phyloP scores from a whole-genome alignment of 2,329 filamentous ascomycete species.

The Thermomyces lanuginosus region DNA sequence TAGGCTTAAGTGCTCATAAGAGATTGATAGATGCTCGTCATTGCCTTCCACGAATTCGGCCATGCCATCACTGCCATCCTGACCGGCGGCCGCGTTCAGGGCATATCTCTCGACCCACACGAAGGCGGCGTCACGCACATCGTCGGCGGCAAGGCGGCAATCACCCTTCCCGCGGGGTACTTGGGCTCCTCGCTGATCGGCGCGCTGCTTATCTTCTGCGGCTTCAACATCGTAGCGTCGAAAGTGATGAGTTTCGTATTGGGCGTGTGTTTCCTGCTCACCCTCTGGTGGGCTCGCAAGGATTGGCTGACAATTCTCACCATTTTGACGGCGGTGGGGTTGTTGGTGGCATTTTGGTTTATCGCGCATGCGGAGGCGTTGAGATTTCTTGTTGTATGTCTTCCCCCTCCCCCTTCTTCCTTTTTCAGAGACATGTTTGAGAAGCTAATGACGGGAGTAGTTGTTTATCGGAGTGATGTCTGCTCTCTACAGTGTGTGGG shows the following conservation, averaged over 20 bases:
- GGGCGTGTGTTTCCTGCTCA: conserved; percentile 59
- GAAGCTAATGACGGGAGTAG: conserved; percentile 16
- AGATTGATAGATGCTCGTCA: conserved; percentile 52
- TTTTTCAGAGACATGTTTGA: neutral
- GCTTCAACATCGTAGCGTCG: conserved; percentile 65
- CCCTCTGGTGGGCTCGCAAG: conserved; percentile 62
- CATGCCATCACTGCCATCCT: conserved; percentile 57
- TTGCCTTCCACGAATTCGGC: conserved; percentile 66
- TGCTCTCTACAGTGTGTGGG: conserved; percentile 65
- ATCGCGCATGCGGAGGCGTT: conserved; percentile 59
- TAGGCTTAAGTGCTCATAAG: conserved; percentile 1
- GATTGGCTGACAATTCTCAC: conserved; percentile 65
- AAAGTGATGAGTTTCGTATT: conserved; percentile 62
- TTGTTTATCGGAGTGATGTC: conserved; percentile 74
- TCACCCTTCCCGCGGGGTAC: conserved; percentile 65
- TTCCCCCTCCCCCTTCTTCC: conserved; percentile 1
- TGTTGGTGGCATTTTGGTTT: conserved; percentile 64
- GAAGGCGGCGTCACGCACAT: conserved; percentile 69
- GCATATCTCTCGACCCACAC: conserved; percentile 56
- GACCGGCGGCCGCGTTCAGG: conserved; percentile 58
- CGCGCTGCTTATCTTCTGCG: conserved; percentile 60
- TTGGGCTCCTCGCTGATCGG: conserved; percentile 63
- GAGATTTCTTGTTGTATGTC: conserved; percentile 49
- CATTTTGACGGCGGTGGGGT: conserved; percentile 50
- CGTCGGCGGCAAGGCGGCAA: conserved; percentile 50